Evolutionary conservation across 208 protist genomes (phyloP), one percentile per base, ranked within the genome.

Genomic region (Acanthamoeba castellanii): DNA sequence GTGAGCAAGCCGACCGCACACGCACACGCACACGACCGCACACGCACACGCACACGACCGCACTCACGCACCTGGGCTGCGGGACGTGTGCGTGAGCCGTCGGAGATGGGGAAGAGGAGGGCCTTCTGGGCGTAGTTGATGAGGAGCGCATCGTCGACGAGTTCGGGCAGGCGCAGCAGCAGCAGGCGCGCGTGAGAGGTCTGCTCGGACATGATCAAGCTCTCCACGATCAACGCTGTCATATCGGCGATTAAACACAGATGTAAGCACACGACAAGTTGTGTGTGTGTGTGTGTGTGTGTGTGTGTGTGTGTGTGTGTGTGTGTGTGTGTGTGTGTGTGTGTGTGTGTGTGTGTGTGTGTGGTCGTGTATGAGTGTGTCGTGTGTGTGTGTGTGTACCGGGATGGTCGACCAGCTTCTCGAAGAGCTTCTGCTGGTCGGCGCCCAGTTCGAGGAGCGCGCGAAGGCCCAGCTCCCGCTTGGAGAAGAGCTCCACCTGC

Each of bases 131-230:
- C 94, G 87, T 95, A 96, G 18, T 55, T 61, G 4, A 61, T 30
- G 1, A 95, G 25, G 3, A 96, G 66, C 34, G 84, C 61, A 50
- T 95, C 95, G 30, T 95, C 66, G 57, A 76, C 93, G 7, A 96
- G 66, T 20, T 95, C 64, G 50, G 90, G 94, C 22, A 95, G 90
- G 5, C 72, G 78, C 1, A 45, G n/a, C 14, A 96, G 57, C n/a
- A 96, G 34, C 45, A 93, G 90, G 2, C 85, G 22, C 30, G 92
- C 93, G 32, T 94, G 42, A 37, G 95, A 72, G 27, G 95, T 94
- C 68, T 95, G 95, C 70, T 95, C 88, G 50, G 94, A 94, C 95
- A 96, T 96, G 7, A 96, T 64, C 14, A 96, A 74, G 91, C 90
- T 96, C 50, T 96, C 95, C 47, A 96, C 55, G n/a, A 96, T 94